These are phyloP conservation scores for Lithocarpus polystachyus DNA, from an alignment of 306 rosid species.

Conservation along the genomic window DNA sequence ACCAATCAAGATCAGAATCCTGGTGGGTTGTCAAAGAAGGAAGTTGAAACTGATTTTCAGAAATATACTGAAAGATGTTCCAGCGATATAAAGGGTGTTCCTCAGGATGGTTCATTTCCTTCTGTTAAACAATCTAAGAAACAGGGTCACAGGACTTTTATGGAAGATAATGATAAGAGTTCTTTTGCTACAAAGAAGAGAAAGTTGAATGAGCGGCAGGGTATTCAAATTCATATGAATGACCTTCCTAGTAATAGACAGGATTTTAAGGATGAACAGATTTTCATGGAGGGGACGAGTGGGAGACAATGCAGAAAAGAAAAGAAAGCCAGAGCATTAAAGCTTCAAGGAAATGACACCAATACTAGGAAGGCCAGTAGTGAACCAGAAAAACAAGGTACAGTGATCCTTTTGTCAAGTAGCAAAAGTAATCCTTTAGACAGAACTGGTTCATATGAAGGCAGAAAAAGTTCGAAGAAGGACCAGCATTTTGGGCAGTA, in stretches of 20 bases:
- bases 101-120: neutral
- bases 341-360: conserved; percentile 68
- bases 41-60: conserved; percentile 43
- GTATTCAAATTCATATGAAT: neutral
- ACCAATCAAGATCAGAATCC: conserved; percentile 38
- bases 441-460: neutral
- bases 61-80: conserved; percentile 9
- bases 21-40: conserved; percentile 20
- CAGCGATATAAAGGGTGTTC: neutral
- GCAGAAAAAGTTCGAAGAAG: conserved; percentile 34
- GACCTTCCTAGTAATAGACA: neutral
- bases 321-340: conserved; percentile 63
- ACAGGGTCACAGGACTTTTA: neutral
- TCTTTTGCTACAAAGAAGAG: neutral
- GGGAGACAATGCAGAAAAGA: conserved; percentile 62
- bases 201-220: neutral
- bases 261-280: neutral
- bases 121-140: neutral
- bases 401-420: neutral
- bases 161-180: neutral
- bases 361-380: conserved; percentile 65
- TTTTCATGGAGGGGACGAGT: neutral
- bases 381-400: conserved; percentile 55
- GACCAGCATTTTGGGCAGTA: conserved; percentile 43
- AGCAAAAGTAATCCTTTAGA: neutral